Evolutionary conservation across 768 basidiomycete genomes (phyloP).

Genomic region (Trametes cingulata): DNA sequence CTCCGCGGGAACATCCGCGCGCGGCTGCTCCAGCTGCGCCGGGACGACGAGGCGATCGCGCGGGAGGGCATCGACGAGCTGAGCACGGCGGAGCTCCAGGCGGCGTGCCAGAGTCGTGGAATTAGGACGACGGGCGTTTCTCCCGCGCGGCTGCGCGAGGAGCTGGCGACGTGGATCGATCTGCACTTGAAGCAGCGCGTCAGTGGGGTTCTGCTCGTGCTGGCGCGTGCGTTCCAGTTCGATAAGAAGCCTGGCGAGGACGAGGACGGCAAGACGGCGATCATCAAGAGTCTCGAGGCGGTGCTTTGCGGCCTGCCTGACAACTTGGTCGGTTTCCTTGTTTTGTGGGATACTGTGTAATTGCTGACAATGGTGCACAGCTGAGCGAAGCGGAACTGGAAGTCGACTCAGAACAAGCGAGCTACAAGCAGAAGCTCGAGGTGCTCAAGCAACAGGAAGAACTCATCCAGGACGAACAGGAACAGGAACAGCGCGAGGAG

Average conservation of each 20-base stretch:
- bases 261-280: conserved; percentile 79
- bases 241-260: conserved; percentile 72
- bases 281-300: conserved; percentile 82
- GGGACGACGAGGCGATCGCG: conserved; percentile 93
- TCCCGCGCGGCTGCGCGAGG: conserved; percentile 85
- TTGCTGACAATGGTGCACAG: conserved; percentile 40
- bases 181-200: conserved; percentile 89
- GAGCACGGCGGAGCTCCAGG: conserved; percentile 88
- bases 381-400: conserved; percentile 97
- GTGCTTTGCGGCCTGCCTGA: conserved; percentile 93
- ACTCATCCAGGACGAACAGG: conserved; percentile 98
- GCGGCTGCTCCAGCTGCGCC: conserved; percentile 76
- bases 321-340: conserved; percentile 67
- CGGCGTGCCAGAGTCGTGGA: conserved; percentile 91
- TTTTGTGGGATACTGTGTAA: background rate
- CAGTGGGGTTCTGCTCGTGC: conserved; percentile 89
- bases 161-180: conserved; percentile 90
- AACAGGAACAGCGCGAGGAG: conserved; percentile 95
- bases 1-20: conserved; percentile 88
- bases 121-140: conserved; percentile 88
- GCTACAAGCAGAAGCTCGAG: conserved; percentile 97
- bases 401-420: conserved; percentile 90
- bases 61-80: conserved; percentile 88
- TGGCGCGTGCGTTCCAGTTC: conserved; percentile 95
- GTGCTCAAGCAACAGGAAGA: conserved; percentile 98